Evolutionary conservation across 2,329 filamentous ascomycete genomes (phyloP).

Genomic region (Pyrenophora tritici-repentis): DNA sequence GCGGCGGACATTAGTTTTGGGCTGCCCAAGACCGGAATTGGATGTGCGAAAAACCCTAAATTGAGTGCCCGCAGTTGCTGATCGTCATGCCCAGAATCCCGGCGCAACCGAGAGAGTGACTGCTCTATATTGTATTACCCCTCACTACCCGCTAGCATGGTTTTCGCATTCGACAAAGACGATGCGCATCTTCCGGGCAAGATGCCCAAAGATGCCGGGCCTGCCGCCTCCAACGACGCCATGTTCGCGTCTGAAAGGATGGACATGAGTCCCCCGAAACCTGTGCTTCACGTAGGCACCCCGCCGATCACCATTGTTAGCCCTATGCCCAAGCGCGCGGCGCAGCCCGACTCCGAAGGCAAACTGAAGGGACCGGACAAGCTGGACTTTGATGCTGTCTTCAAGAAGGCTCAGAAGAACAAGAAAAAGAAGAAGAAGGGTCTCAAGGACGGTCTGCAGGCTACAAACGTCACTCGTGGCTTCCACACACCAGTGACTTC

Average conservation of each 20-base stretch:
- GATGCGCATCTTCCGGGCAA: conserved; percentile 32
- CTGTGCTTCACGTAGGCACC: conserved; percentile 36
- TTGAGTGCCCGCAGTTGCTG: conserved; percentile 24
- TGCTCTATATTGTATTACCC: conserved; percentile 15
- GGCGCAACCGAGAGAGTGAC: conserved; percentile 13
- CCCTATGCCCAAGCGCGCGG: conserved; percentile 37
- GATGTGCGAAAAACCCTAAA: conserved; percentile 29
- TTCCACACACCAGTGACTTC: conserved; percentile 59
- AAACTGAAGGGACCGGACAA: conserved; percentile 40
- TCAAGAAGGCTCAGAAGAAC: conserved; percentile 48
- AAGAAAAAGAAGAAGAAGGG: conserved; percentile 46
- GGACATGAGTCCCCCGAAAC: conserved; percentile 30
- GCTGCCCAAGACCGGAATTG: conserved; percentile 23
- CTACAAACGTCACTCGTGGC: conserved; percentile 50
- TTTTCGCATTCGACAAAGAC: conserved; percentile 45
- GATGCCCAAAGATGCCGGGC: conserved; percentile 13
- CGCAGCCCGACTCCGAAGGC: conserved; percentile 26
- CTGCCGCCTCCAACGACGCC: conserved; percentile 19
- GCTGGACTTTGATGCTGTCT: conserved; percentile 45
- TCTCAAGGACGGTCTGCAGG: conserved; percentile 36
- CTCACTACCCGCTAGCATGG: conserved; percentile 28
- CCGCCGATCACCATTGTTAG: conserved; percentile 45
- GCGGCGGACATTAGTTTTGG: conserved; percentile 57
- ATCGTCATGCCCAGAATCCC: conserved; percentile 31
- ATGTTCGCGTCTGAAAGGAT: conserved; percentile 28